Base-by-base conservation (phyloP, 2,329 filamentous ascomycete species). In the Paracoccidioides brasiliensis region DNA sequence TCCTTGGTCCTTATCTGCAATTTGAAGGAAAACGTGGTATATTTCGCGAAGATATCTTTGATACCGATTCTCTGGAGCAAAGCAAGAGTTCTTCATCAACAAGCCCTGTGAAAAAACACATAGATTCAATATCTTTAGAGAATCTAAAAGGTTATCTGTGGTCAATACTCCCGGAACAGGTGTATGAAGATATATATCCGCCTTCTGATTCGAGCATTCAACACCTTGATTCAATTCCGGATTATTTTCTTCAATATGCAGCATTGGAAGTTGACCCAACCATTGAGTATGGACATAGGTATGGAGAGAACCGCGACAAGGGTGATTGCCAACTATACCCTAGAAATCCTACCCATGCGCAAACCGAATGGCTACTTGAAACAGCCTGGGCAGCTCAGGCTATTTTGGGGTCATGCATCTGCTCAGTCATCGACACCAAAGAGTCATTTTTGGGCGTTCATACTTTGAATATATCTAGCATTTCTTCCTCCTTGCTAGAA, bases 331-430 rank as follows among this genome's bases (percentile, higher is more conserved):
- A 69, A 4, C 65, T 83, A n/a, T 74, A 77, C 43, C 82, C 82
- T 3, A 71, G 72, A 2, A 70, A 73, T 37, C 74, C 86, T n/a
- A 80, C 78, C 0, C 74, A 74, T 56, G 74, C 79, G n/a, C 85
- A 88, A 65, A 80, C 78, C 53, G 82, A 86, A 66, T 83, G 85
- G 80, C 68, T 88, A 1, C 70, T 84, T 41, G 83, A 87, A 65
- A 80, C 82, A 3, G 79, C 82, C 53, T 86, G 83, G 81, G 83
- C 83, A 5, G 83, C 87, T 60, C 74, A 79, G 54, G 83, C 83
- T 15, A 83, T 87, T 64, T 73, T 87, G 49, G 79, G 83, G 51
- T 84, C 83, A 0, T 87, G 84, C 61, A 78, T 82, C 60, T 77
- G 86, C 50, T 78, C 81, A 1, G 67, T 86, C 45, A 78, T 82